Percentiles rank a stretch among this genome's conserved stretches.
These are phyloP conservation scores for Paramecium tetraurelia DNA, from an alignment of 73 alveolate genomes.

Conservation along the genomic window DNA sequence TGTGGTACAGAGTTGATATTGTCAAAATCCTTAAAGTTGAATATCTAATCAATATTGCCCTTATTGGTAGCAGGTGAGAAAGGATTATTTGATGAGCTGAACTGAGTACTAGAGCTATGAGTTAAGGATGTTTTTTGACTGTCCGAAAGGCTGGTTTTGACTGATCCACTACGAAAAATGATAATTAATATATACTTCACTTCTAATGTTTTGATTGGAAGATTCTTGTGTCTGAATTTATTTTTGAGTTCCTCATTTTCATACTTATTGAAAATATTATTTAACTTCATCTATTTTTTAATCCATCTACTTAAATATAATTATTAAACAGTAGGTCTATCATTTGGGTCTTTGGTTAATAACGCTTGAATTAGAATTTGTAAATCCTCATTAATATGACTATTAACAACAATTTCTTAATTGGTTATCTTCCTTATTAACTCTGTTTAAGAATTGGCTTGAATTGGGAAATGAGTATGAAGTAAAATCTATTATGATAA, in stretches of 20 bases:
- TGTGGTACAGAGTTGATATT: background rate
- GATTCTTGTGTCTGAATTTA: background rate
- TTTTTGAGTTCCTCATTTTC: background rate
- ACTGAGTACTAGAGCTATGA: background rate
- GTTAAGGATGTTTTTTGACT: background rate
- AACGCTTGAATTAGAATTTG: background rate
- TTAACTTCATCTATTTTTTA: background rate
- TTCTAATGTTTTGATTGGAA: background rate
- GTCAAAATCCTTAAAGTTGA: background rate
- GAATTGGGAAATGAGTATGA: background rate
- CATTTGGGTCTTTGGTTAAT: background rate
- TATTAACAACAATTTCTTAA: background rate
- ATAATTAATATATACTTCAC: background rate
- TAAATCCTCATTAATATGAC: background rate
- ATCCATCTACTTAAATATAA: background rate
- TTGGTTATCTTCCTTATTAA: background rate
- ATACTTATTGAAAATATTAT: slow-evolving; percentile 25
- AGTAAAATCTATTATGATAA: background rate
- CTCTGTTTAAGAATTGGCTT: background rate
- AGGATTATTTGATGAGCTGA: background rate
- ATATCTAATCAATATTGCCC: background rate
- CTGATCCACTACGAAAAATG: background rate
- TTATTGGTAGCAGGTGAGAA: background rate
- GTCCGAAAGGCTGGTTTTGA: background rate
- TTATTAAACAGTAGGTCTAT: slow-evolving; percentile 3